Conservation (phyloP, 106 monocot species). For the Vanilla planifolia region DNA sequence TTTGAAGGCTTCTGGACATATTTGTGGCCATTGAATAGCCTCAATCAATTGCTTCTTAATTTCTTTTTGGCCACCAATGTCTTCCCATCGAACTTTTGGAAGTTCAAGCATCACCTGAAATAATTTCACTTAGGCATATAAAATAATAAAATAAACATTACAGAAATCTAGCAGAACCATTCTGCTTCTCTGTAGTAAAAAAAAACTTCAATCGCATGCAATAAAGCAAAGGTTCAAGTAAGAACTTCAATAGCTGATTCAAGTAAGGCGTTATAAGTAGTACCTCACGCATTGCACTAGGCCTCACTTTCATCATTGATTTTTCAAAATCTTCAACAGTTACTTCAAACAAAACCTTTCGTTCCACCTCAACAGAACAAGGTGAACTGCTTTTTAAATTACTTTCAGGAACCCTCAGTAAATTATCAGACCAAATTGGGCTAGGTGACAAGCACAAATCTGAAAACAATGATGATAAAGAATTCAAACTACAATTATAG, state of each 20-base stretch:
- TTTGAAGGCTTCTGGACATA: constrained; percentile 58
- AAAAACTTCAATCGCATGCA: not conserved
- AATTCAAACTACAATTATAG: constrained; percentile 15
- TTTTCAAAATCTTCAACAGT: constrained; percentile 68
- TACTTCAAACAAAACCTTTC: constrained; percentile 33
- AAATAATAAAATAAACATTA: too few species aligned
- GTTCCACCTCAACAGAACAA: constrained; percentile 4
- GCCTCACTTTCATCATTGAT: constrained; percentile 87
- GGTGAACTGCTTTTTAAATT: not conserved
- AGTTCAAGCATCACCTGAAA: constrained; percentile 82
- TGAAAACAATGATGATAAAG: constrained; percentile 50
- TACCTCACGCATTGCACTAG: constrained; percentile 99
- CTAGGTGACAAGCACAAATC: constrained; percentile 44
- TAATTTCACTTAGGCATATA: too few species aligned
- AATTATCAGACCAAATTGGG: constrained; percentile 8
- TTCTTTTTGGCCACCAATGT: constrained; percentile 84
- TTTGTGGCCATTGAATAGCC: constrained; percentile 77
- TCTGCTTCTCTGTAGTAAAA: not conserved
- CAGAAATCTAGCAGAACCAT: too few species aligned
- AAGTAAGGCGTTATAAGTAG: not conserved
- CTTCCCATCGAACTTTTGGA: constrained; percentile 83
- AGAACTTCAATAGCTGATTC: not conserved
- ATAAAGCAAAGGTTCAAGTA: not conserved
- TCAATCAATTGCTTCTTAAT: constrained; percentile 80
- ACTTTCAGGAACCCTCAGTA: constrained; percentile 4